phyloP scores from a whole-genome alignment of 805 yeast species.

The Ogataea nonfermentans region DNA sequence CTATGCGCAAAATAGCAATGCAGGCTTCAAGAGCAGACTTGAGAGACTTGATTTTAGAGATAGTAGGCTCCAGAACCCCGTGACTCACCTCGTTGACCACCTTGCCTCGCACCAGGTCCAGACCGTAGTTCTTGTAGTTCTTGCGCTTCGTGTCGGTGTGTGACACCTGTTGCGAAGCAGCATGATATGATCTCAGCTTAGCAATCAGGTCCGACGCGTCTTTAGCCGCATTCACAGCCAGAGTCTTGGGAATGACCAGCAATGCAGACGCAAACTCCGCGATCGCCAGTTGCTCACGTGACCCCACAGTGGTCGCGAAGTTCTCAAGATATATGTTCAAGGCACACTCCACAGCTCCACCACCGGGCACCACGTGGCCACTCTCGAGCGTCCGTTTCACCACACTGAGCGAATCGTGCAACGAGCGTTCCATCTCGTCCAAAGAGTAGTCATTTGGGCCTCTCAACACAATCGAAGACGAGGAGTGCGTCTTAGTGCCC shows the following conservation, averaged over 20 bases:
- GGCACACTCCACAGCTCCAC: conserved; percentile 99
- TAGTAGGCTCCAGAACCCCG: conserved; percentile 95
- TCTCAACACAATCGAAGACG: conserved; percentile 87
- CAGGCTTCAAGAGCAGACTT: conserved; percentile 98
- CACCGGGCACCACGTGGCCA: conserved; percentile 96
- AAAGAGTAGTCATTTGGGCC: conserved; percentile 94
- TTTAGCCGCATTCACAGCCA: conserved; percentile 96
- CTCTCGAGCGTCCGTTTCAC: conserved; percentile 95
- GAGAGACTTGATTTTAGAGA: conserved; percentile 87
- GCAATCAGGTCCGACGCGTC: conserved; percentile 95
- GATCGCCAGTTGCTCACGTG: conserved; percentile 96
- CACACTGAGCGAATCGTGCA: conserved; percentile 91
- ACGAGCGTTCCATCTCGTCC: conserved; percentile 98
- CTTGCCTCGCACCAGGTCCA: conserved; percentile 88
- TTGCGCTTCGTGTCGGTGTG: conserved; percentile 82
- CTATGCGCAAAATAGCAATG: conserved; percentile 94
- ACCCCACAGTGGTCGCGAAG: conserved; percentile 96
- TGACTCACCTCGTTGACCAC: conserved; percentile 77
- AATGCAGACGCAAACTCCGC: conserved; percentile 94
- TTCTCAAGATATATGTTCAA: conserved; percentile 91
- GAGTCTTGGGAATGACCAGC: conserved; percentile 89
- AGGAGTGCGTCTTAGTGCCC: conserved; percentile 88
- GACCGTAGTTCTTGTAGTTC: conserved; percentile 86
- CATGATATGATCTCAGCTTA: conserved; percentile 92
- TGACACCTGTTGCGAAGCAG: conserved; percentile 86